phyloP scores from a whole-genome alignment of 2,329 filamentous ascomycete genomes.

The Penicillium olsonii region DNA sequence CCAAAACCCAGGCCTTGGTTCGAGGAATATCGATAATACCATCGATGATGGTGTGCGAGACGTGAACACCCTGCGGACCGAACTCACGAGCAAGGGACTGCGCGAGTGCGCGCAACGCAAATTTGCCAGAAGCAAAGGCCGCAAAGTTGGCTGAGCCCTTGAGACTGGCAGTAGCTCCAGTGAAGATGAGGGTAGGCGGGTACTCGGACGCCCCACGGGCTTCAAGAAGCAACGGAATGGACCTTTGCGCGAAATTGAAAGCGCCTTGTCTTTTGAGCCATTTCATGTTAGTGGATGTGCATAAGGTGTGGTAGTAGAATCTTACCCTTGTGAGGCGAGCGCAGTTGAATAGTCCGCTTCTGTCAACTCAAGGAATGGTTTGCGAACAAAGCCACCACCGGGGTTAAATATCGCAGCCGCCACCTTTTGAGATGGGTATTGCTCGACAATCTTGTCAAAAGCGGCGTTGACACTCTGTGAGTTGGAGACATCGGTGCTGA shows the following conservation, averaged over 20 bases:
- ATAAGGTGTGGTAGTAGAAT: background rate
- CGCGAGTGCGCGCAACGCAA: slow-evolving; percentile 70
- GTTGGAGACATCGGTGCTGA: slow-evolving; percentile 61
- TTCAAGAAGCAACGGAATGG: slow-evolving; percentile 70
- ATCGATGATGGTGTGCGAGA: slow-evolving; percentile 80
- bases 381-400: slow-evolving; percentile 57
- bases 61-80: slow-evolving; percentile 79
- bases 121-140: slow-evolving; percentile 77
- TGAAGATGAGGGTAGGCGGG: slow-evolving; percentile 80
- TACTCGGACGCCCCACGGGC: slow-evolving; percentile 54
- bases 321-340: slow-evolving; percentile 54
- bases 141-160: slow-evolving; percentile 70
- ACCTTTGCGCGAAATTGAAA: slow-evolving; percentile 72
- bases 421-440: slow-evolving; percentile 50
- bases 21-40: slow-evolving; percentile 80
- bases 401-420: slow-evolving; percentile 64
- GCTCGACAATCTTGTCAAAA: slow-evolving; percentile 55
- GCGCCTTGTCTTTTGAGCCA: slow-evolving; percentile 54
- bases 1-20: slow-evolving; percentile 62
- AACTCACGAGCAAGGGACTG: slow-evolving; percentile 82
- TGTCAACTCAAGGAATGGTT: slow-evolving; percentile 62
- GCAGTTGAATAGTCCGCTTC: slow-evolving; percentile 58
- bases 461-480: slow-evolving; percentile 55
- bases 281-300: background rate
- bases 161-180: slow-evolving; percentile 79